phyloP scores from a whole-genome alignment of 192 early-diverging fungal genomes.

The Glomus cerebriforme region DNA sequence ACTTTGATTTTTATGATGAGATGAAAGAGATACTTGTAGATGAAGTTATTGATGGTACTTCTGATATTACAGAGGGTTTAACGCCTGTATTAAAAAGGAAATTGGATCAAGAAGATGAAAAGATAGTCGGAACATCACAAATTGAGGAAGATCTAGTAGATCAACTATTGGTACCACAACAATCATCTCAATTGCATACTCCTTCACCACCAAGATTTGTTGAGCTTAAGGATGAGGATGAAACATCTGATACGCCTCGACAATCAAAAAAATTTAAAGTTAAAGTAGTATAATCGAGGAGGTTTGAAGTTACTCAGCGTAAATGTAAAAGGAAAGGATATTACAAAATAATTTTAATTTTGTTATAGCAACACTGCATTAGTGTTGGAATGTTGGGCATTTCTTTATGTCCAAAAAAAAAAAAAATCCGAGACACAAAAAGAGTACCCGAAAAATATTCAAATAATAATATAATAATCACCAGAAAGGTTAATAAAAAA shows the following conservation, averaged over 20 bases:
- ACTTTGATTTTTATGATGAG: constrained; percentile 7
- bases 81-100: not conserved
- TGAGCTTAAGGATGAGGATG: not conserved
- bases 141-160: not conserved
- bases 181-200: too few relatives aligned
- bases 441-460: too few relatives aligned
- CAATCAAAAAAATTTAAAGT: not conserved
- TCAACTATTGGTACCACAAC: not conserved
- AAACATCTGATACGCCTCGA: not conserved
- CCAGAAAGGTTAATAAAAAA: too few relatives aligned
- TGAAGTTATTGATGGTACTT: not conserved
- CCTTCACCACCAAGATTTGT: not conserved
- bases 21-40: not conserved
- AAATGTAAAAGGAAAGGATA: not conserved
- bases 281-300: not conserved
- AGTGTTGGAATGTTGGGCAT: too few relatives aligned
- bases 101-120: not conserved
- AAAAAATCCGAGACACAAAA: too few relatives aligned
- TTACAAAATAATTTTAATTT: not conserved
- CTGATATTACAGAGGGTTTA: not conserved
- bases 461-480: too few relatives aligned
- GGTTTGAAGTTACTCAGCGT: not conserved
- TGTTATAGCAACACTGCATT: not conserved
- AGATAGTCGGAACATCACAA: not conserved
- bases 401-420: too few relatives aligned